Evolutionary conservation across 164 flowering plant species (phyloP).

Genomic region (Euptelea pleiosperma): DNA sequence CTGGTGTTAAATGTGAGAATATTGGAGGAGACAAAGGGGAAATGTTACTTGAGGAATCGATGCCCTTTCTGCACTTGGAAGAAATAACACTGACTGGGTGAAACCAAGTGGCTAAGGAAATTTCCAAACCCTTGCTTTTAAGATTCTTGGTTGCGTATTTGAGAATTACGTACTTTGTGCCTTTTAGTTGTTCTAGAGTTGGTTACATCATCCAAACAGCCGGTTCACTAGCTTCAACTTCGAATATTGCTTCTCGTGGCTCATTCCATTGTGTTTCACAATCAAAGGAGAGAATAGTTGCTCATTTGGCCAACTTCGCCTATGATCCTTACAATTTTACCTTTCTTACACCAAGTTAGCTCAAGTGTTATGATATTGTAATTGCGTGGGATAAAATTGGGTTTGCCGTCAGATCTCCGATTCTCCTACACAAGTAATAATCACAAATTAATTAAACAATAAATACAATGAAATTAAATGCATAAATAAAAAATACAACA

Average conservation of each 20-base stretch:
- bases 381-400: too few species aligned
- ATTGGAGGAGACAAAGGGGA: neutral
- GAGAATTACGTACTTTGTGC: too few species aligned
- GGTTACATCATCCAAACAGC: too few species aligned
- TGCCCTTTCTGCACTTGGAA: neutral
- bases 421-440: too few species aligned
- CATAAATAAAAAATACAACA: too few species aligned
- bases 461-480: too few species aligned
- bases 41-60: neutral
- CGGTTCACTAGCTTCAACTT: neutral
- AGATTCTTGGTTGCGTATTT: too few species aligned
- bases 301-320: slow-evolving; percentile 87
- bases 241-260: neutral
- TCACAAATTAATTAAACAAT: too few species aligned
- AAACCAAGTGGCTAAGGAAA: too few species aligned
- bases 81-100: neutral
- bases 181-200: neutral
- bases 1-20: neutral
- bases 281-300: slow-evolving; percentile 66
- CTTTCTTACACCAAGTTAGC: slow-evolving; percentile 83
- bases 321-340: slow-evolving; percentile 89
- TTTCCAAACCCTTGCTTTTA: too few species aligned
- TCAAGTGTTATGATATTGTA: too few species aligned
- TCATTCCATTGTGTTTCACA: slow-evolving; percentile 37
- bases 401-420: too few species aligned